Conservation (phyloP, 306 rosid species). For the Ochetophila trinervis region DNA sequence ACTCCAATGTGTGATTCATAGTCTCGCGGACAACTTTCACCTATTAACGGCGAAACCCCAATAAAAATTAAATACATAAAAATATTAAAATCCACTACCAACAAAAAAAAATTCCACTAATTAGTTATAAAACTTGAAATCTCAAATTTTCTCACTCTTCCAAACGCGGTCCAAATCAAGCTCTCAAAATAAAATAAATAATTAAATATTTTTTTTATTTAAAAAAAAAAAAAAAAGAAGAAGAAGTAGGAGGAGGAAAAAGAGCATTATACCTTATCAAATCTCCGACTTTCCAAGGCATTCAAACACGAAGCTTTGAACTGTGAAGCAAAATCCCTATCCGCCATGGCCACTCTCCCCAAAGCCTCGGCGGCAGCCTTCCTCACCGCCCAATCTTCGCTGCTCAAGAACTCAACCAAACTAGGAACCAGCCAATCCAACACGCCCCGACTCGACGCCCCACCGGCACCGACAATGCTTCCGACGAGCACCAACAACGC, state of each 20-base stretch:
- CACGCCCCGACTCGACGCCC: conserved; percentile 57
- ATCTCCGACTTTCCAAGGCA: conserved; percentile 78
- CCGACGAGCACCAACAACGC: conserved; percentile 72
- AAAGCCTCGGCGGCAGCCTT: conserved; percentile 85
- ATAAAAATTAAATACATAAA: neutral
- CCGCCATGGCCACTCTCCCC: conserved; percentile 64
- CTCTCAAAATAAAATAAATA: neutral
- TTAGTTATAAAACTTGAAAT: neutral
- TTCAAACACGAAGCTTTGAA: conserved; percentile 59
- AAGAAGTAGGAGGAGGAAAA: neutral
- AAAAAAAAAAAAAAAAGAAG: neutral
- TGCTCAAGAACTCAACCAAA: conserved; percentile 58
- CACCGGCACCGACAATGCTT: conserved; percentile 64
- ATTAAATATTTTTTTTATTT: too few species aligned
- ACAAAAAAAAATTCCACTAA: neutral
- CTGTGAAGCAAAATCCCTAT: conserved; percentile 54
- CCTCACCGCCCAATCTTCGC: conserved; percentile 91
- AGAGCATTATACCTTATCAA: conserved; percentile 64
- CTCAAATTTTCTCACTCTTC: neutral
- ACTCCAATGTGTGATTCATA: conserved; percentile 74
- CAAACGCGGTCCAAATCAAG: conserved; percentile 4
- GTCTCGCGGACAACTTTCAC: conserved; percentile 88
- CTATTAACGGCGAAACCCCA: conserved; percentile 34
- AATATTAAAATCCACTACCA: neutral
- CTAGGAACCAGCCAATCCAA: conserved; percentile 87